phyloP scores from a whole-genome alignment of 108 stramenopile species.

The Cyclostephanos tholiformis region DNA sequence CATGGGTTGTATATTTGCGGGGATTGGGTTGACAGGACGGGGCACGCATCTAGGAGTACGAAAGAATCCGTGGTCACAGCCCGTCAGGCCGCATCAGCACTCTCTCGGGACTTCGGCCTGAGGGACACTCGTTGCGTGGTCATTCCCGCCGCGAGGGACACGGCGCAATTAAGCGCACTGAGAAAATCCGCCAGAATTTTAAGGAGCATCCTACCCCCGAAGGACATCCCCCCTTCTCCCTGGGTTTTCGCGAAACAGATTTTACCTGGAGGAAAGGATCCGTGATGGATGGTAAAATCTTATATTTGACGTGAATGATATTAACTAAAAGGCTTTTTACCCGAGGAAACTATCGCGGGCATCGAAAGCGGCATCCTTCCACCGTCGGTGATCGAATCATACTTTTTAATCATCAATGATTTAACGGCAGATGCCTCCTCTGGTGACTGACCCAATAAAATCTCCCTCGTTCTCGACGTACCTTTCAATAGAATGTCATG shows the following conservation, averaged over 20 bases:
- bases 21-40: constrained; percentile 79
- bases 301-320: neutral
- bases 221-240: constrained; percentile 45
- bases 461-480: constrained; percentile 48
- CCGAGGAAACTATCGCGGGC: constrained; percentile 48
- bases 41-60: constrained; percentile 82
- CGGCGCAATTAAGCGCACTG: constrained; percentile 58
- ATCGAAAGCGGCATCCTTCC: constrained; percentile 35
- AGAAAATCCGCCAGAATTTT: constrained; percentile 52
- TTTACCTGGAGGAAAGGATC: constrained; percentile 25
- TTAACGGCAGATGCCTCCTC: constrained; percentile 33
- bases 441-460: constrained; percentile 37
- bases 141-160: constrained; percentile 72
- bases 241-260: constrained; percentile 47
- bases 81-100: constrained; percentile 64
- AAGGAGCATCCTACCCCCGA: constrained; percentile 33
- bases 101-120: constrained; percentile 62
- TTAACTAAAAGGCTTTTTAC: constrained; percentile 29
- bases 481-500: constrained; percentile 48
- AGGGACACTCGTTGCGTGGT: constrained; percentile 37
- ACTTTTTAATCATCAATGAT: constrained; percentile 34
- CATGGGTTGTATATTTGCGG: constrained; percentile 70
- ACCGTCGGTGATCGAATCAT: constrained; percentile 34
- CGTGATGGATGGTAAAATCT: neutral
- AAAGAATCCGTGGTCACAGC: constrained; percentile 86